Evolutionary conservation across 306 rosid genomes (phyloP).

Genomic region (Mimosa bimucronata): DNA sequence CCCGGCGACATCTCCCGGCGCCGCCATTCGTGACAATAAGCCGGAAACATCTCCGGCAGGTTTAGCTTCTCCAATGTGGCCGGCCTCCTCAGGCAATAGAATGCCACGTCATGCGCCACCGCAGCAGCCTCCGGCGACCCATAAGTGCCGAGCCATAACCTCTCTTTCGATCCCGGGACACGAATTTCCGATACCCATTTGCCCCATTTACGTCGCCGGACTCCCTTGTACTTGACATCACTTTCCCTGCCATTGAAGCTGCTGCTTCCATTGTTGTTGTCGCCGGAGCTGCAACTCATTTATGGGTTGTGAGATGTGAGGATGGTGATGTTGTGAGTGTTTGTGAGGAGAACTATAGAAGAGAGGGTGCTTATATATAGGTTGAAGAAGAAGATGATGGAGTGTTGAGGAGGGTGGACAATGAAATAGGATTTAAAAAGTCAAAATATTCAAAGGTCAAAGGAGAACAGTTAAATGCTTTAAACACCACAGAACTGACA

Average conservation of each 20-base stretch:
- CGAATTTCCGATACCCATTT: constrained; percentile 94
- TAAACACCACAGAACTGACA: not conserved
- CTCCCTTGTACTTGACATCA: constrained; percentile 64
- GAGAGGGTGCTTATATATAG: not conserved
- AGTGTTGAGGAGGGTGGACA: not conserved
- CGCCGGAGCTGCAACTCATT: not conserved
- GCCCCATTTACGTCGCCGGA: constrained; percentile 90
- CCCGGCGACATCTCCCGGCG: constrained; percentile 59
- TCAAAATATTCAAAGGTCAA: constrained; percentile 13
- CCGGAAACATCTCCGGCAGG: constrained; percentile 55
- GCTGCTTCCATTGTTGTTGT: not conserved
- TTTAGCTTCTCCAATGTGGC: constrained; percentile 60
- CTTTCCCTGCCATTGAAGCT: not conserved
- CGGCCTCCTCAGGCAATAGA: constrained; percentile 62
- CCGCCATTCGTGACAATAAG: not conserved
- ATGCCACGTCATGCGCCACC: constrained; percentile 82
- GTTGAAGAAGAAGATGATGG: too few species aligned
- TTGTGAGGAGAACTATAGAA: not conserved
- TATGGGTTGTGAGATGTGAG: not conserved
- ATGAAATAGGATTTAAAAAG: not conserved
- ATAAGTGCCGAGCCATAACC: constrained; percentile 84
- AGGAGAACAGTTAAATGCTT: not conserved
- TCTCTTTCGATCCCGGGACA: constrained; percentile 66
- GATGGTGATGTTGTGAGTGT: not conserved
- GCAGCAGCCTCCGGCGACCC: constrained; percentile 77